Percentiles rank a stretch among this genome's conserved stretches.
Evolutionary conservation across 106 monocot genomes (phyloP).

Genomic region (Phalaenopsis aphrodite): DNA sequence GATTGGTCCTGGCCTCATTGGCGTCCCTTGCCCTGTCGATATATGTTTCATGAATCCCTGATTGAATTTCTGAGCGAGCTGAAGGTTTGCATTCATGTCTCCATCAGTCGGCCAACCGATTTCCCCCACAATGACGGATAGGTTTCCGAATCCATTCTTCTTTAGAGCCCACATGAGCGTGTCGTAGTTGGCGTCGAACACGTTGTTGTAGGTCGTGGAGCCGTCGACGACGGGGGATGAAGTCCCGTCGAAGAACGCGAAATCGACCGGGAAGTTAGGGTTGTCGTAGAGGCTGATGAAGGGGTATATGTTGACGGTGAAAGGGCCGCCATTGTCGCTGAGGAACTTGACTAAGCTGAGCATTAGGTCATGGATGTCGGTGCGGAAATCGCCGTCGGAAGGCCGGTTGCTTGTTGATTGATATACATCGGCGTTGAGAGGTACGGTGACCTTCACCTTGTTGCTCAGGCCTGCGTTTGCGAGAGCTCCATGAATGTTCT

Average conservation of each 20-base stretch:
- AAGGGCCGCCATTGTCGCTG: slow-evolving; percentile 51
- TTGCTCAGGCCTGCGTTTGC: slow-evolving; percentile 58
- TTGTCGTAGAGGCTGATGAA: slow-evolving; percentile 82
- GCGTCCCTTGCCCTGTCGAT: slow-evolving; percentile 51
- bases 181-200: slow-evolving; percentile 82
- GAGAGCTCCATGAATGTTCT: slow-evolving; percentile 76
- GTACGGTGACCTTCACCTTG: slow-evolving; percentile 67
- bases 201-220: slow-evolving; percentile 38
- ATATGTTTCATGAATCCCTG: slow-evolving; percentile 63
- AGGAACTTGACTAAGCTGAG: slow-evolving; percentile 63
- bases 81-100: slow-evolving; percentile 54
- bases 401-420: slow-evolving; percentile 41
- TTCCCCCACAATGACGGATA: slow-evolving; percentile 73
- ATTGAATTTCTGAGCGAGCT: slow-evolving; percentile 52
- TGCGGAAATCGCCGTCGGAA: slow-evolving; percentile 78
- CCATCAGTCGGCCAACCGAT: slow-evolving; percentile 94
- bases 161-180: slow-evolving; percentile 64
- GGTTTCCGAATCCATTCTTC: slow-evolving; percentile 64
- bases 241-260: slow-evolving; percentile 77
- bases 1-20: slow-evolving; percentile 55
- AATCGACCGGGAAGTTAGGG: slow-evolving; percentile 70
- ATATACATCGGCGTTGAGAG: slow-evolving; percentile 85
- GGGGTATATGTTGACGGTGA: slow-evolving; percentile 93
- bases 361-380: slow-evolving; percentile 71
- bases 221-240: slow-evolving; percentile 36